Base-by-base conservation (phyloP, 768 basidiomycete genomes). In the Megacollybia marginata region DNA sequence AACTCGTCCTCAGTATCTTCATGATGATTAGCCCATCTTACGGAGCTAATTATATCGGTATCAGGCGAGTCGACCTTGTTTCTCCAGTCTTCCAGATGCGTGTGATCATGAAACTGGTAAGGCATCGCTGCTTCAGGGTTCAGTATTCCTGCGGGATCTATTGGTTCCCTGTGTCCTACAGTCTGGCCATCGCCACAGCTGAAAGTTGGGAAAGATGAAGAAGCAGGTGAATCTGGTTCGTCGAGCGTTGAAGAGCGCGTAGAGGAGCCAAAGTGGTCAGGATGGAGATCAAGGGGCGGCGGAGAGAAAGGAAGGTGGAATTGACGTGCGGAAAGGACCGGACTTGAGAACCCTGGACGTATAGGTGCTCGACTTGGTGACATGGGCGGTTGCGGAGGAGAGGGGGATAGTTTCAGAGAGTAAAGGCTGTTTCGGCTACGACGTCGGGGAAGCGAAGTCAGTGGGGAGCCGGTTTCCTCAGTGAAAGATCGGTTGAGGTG, bases 131-230 rank as follows among this genome's bases (percentile, higher is more conserved):
- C 23, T 28, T 28, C 23, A 28, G 23, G 23, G 23, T 28, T 28
- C 23, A 28, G 2, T 28, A 28, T 28, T 6, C 23, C 23, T 28
- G 4, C 13, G 8, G 38, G 38, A 40, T 18, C 38, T 40, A 18
- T 13, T 5, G 38, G 18, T 18, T 13, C 15, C 8, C 15, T 15
- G 23, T 10, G 44, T 44, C 44, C 44, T 13, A 9, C 9, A 44
- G 5, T 31, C 13, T 19, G n/a, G 13, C 44, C 9, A 16, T n/a
- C 15, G 15, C 44, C 44, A 16, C 18, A 28, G 5, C 44, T n/a
- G 44, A 56, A 57, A 2, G 54, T 55, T 1, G 71, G 69, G 23
- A 66, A 67, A 2, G 60, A 54, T 16, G 65, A 65, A 15, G 68
- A 69, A 13, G 62, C 57, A 4, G 52, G 55, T 36, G 68, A 70